Conservation (phyloP, 2,329 filamentous ascomycete species). For the Tolypocladium guangdongense region DNA sequence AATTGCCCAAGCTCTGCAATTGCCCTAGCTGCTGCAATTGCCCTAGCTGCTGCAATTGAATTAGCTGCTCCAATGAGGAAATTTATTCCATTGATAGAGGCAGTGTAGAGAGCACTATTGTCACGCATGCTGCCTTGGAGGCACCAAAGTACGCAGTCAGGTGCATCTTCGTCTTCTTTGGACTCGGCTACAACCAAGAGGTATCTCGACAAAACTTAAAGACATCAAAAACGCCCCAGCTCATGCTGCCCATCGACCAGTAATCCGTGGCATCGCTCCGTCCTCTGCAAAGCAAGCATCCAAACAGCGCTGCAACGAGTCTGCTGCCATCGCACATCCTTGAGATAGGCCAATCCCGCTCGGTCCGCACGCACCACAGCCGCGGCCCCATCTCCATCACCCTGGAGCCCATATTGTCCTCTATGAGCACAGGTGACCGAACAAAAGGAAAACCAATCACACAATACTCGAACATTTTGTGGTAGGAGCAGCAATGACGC, state of each 20-base stretch:
- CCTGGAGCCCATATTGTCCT: background rate
- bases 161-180: slow-evolving; percentile 2
- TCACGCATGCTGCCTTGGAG: background rate
- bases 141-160: background rate
- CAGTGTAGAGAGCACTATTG: too few relatives aligned
- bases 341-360: slow-evolving; percentile 1
- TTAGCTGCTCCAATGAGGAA: too few relatives aligned
- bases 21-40: too few relatives aligned
- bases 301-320: slow-evolving; percentile 2
- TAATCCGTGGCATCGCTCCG: background rate
- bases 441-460: background rate
- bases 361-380: background rate
- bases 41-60: too few relatives aligned
- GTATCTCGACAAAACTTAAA: slow-evolving; percentile 7
- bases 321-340: background rate
- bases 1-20: too few relatives aligned
- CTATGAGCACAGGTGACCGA: background rate
- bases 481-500: background rate
- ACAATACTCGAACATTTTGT: background rate
- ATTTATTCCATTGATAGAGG: too few relatives aligned
- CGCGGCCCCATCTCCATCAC: background rate
- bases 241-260: slow-evolving; percentile 4
- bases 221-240: slow-evolving; percentile 8
- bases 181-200: slow-evolving; percentile 4
- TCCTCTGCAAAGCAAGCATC: slow-evolving; percentile 5